Conservation (phyloP, 169 alveolate species). For the Plasmodium knowlesi region DNA sequence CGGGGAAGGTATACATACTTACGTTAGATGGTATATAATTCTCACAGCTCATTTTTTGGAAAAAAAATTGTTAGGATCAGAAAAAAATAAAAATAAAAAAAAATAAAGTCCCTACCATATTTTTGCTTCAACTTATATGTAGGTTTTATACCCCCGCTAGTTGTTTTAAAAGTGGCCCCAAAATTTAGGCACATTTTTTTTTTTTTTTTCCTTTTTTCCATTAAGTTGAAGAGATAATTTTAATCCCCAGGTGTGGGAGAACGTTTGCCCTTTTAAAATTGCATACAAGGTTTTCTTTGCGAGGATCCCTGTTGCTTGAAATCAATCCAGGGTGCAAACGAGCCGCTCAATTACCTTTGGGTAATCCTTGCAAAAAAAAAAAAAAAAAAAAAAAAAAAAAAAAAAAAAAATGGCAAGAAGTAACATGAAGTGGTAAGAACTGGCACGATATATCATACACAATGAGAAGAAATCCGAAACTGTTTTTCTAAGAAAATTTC, state of each 20-base stretch:
- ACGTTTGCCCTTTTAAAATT: neutral
- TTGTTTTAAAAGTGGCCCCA: neutral
- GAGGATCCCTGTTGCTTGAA: neutral
- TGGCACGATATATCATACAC: neutral
- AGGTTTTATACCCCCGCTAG: neutral
- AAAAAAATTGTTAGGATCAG: neutral
- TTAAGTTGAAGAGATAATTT: neutral
- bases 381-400: too few species aligned
- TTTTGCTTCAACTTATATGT: neutral
- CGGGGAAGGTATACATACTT: neutral
- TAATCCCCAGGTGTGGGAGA: neutral
- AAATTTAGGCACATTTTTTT: neutral
- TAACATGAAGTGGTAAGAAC: neutral
- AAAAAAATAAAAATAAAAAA: neutral
- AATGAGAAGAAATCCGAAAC: neutral
- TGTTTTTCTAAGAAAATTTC: neutral
- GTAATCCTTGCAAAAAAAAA: neutral
- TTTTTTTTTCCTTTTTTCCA: neutral
- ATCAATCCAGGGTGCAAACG: neutral
- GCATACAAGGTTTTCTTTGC: neutral
- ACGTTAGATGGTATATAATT: neutral
- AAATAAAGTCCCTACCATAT: neutral
- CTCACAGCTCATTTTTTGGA: neutral
- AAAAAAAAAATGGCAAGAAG: neutral
- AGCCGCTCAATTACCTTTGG: neutral